A percentile compares a stretch with the other conserved stretches of the same genome.
phyloP scores from a whole-genome alignment of 176 grass and related monocot species.

The Carex cristatella region DNA sequence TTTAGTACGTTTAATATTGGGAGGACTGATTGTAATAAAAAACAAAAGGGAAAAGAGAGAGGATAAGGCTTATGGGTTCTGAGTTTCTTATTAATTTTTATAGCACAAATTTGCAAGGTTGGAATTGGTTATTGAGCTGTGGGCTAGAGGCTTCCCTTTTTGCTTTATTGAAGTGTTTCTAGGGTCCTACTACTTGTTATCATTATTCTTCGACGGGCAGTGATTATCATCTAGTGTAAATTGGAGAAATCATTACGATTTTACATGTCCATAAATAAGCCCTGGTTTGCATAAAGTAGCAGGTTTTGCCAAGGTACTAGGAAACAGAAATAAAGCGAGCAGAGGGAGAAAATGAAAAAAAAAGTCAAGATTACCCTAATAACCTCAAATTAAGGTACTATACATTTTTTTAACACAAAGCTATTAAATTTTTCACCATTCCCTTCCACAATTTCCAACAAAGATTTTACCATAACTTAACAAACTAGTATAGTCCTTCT shows the following conservation, averaged over 20 bases:
- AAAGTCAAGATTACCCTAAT: background rate
- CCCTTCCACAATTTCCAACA: background rate
- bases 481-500: background rate
- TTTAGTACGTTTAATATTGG: background rate
- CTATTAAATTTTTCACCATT: background rate
- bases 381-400: too few species aligned
- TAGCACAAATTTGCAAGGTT: background rate
- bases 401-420: background rate
- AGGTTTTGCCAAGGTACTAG: background rate
- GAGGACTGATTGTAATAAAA: background rate
- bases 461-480: background rate
- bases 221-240: background rate
- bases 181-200: background rate
- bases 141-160: background rate
- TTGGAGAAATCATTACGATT: background rate
- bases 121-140: background rate
- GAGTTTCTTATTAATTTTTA: background rate
- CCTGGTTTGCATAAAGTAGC: background rate
- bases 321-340: background rate
- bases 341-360: background rate
- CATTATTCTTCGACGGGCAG: background rate
- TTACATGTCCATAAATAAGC: background rate
- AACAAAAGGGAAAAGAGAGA: background rate
- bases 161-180: background rate
- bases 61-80: background rate